phyloP scores from a whole-genome alignment of 352 stramenopile species.

The Pythium aristosporum region DNA sequence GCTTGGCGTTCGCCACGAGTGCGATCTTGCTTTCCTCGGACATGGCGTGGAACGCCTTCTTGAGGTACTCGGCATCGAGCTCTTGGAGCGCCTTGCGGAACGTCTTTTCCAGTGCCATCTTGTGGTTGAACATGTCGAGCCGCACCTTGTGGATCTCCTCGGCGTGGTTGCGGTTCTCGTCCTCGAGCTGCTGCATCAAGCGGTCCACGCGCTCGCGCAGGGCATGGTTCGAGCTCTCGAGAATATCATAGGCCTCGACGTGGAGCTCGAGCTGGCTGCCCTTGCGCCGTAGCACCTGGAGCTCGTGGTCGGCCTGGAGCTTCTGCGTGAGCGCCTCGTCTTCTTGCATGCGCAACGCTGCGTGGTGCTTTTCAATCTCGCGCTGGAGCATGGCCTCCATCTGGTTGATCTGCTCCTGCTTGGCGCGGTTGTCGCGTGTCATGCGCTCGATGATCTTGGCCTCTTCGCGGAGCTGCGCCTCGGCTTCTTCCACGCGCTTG shows the following conservation, averaged over 20 bases:
- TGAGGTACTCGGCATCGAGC: conserved; percentile 74
- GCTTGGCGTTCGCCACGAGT: conserved; percentile 75
- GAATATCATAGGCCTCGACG: conserved; percentile 67
- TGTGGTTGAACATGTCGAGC: conserved; percentile 85
- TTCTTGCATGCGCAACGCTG: conserved; percentile 50
- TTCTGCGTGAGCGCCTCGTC: conserved; percentile 60
- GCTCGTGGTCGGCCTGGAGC: conserved; percentile 56
- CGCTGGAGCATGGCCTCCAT: conserved; percentile 64
- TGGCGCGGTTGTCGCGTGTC: conserved; percentile 71
- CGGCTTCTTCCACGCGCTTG: conserved; percentile 67
- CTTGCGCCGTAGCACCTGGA: conserved; percentile 57
- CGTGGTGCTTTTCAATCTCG: conserved; percentile 63
- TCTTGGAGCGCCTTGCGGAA: conserved; percentile 77
- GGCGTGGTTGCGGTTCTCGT: conserved; percentile 57
- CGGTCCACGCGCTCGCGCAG: conserved; percentile 55
- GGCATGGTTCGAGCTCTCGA: conserved; percentile 57
- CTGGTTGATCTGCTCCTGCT: conserved; percentile 68
- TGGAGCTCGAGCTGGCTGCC: conserved; percentile 61
- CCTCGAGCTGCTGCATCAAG: conserved; percentile 66
- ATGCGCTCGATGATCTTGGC: conserved; percentile 83
- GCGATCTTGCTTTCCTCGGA: conserved; percentile 85
- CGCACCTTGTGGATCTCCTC: conserved; percentile 78
- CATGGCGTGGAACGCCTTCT: conserved; percentile 83
- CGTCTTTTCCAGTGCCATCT: conserved; percentile 82
- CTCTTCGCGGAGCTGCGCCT: conserved; percentile 72